Evolutionary conservation across 2,329 filamentous ascomycete genomes (phyloP).

Genomic region (Graphiopsis chlorocephala): DNA sequence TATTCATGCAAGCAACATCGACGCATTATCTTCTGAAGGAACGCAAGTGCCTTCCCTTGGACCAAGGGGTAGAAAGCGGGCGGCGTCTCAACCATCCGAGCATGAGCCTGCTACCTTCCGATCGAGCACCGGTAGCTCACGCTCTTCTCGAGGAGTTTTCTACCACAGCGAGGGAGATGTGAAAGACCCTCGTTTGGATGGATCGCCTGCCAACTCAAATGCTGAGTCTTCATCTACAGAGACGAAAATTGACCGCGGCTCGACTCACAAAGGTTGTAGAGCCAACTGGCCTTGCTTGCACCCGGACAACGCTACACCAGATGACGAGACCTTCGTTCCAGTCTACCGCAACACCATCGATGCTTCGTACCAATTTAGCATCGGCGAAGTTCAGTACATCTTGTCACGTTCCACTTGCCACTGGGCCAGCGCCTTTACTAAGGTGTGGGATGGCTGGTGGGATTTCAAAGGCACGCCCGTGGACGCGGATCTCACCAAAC

Average conservation of each 20-base stretch:
- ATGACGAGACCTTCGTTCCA: neutral
- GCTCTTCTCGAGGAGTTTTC: neutral
- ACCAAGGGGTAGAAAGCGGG: neutral
- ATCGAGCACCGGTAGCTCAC: neutral
- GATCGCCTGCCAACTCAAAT: neutral
- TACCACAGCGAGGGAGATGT: neutral
- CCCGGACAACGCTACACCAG: neutral
- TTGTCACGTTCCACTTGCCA: neutral
- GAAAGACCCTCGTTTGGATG: neutral
- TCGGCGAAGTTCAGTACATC: neutral
- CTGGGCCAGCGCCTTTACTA: neutral
- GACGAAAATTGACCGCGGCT: neutral
- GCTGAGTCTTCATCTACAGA: neutral
- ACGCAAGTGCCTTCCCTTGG: neutral
- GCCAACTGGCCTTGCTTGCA: neutral
- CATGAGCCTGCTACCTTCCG: neutral
- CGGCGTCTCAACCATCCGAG: neutral
- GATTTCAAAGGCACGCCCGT: neutral
- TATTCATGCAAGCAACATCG: neutral
- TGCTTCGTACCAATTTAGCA: neutral
- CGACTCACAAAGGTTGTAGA: neutral
- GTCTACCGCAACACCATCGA: neutral
- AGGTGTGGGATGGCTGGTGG: constrained; percentile 1
- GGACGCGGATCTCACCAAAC: neutral
- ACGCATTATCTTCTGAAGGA: neutral